Percentiles rank a stretch among this genome's conserved stretches.
Evolutionary conservation across 495 filamentous ascomycete genomes (phyloP).

Genomic region (Aspergillus funiculosus): DNA sequence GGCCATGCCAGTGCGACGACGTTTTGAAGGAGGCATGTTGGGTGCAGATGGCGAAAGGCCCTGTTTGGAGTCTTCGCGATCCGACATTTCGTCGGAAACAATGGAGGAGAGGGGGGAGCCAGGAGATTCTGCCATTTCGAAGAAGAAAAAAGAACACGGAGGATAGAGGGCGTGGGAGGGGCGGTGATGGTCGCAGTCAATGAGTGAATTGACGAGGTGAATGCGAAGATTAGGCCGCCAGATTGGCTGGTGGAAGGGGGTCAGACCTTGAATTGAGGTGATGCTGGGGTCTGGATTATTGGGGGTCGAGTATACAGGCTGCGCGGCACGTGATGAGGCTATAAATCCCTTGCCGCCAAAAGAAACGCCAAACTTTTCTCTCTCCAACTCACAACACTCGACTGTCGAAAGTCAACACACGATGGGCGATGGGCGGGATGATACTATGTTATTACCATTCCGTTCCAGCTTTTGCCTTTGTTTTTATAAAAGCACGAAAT

Average conservation of each 20-base stretch:
- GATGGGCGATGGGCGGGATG: neutral
- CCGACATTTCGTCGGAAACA: conserved; percentile 43
- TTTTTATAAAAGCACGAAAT: too few relatives aligned
- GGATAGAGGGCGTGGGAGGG: neutral
- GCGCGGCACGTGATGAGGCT: conserved; percentile 28
- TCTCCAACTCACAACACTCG: conserved; percentile 7
- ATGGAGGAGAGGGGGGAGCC: conserved; percentile 49
- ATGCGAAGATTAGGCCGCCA: conserved; percentile 3
- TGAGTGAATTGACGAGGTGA: conserved; percentile 9
- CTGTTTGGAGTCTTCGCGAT: conserved; percentile 45
- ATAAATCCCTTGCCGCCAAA: conserved; percentile 7
- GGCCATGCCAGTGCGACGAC: conserved; percentile 45
- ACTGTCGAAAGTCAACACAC: neutral
- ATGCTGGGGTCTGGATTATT: conserved; percentile 12
- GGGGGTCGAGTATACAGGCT: conserved; percentile 21
- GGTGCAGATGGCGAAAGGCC: conserved; percentile 38
- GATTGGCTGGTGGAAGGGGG: neutral
- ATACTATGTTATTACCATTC: too few relatives aligned
- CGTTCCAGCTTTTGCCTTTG: too few relatives aligned
- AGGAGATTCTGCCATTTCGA: conserved; percentile 44
- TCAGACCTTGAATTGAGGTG: conserved; percentile 5
- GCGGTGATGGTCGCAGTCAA: conserved; percentile 2
- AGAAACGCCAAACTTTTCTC: neutral
- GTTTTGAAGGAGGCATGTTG: conserved; percentile 48
- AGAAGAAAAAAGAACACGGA: neutral